These are phyloP conservation scores for Podaxis mareebaensis DNA, from an alignment of 768 basidiomycete species.

Conservation along the genomic window DNA sequence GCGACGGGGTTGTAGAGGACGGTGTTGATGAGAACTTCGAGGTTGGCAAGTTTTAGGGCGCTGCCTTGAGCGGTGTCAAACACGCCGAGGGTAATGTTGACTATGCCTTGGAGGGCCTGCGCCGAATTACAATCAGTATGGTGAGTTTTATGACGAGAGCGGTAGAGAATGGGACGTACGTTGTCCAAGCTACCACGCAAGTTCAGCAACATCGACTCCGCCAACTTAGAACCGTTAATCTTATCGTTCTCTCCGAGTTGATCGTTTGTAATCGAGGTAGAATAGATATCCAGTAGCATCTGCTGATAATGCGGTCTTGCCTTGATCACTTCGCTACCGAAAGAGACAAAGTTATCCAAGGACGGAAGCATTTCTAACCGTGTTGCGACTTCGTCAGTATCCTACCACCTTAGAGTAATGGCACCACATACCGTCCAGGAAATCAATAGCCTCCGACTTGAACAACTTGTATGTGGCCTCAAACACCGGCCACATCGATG, in stretches of 20 bases:
- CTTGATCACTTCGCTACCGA: constrained; percentile 76
- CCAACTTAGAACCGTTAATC: constrained; percentile 83
- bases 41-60: constrained; percentile 70
- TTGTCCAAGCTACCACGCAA: constrained; percentile 78
- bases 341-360: constrained; percentile 87
- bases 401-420: background rate
- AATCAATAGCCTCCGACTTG: constrained; percentile 83
- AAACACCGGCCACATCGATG: constrained; percentile 86
- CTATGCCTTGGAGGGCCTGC: constrained; percentile 65
- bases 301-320: constrained; percentile 71
- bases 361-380: constrained; percentile 82
- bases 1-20: constrained; percentile 83
- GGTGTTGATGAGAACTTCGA: constrained; percentile 81
- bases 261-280: constrained; percentile 64
- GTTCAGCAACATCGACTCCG: constrained; percentile 80
- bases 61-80: constrained; percentile 64
- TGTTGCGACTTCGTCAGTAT: background rate
- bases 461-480: constrained; percentile 81
- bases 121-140: constrained; percentile 3
- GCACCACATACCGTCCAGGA: constrained; percentile 68
- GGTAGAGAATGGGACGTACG: constrained; percentile 40
- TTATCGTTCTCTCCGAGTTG: constrained; percentile 83
- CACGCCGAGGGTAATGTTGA: constrained; percentile 59
- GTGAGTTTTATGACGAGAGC: background rate
- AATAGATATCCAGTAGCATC: constrained; percentile 84